Conservation (phyloP, 345 rosid species). For the Bruguiera sexangula region DNA sequence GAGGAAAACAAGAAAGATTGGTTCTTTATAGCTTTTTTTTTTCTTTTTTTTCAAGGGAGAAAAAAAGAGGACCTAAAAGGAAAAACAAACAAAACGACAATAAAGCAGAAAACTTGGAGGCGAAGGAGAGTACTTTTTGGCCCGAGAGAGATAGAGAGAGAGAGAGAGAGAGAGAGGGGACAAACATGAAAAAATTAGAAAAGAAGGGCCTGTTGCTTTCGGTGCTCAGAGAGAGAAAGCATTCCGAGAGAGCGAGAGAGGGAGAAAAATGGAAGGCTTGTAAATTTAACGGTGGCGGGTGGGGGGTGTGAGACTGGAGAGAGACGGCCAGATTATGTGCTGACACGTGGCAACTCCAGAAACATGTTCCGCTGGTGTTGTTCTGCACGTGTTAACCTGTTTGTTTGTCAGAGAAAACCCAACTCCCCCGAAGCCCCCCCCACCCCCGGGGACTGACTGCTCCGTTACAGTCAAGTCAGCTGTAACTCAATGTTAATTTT, state of each 20-base stretch:
- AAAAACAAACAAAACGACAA: not conserved
- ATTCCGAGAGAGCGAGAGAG: not conserved
- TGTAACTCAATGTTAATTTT: no score
- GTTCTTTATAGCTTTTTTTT: conserved; percentile 14
- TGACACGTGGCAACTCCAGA: conserved; percentile 27
- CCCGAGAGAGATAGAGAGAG: conserved; percentile 5
- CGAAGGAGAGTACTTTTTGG: conserved; percentile 17
- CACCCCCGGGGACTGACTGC: no score
- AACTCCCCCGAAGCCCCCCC: no score
- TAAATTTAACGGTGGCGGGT: no score
- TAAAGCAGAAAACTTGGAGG: conserved; percentile 19
- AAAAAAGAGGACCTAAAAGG: not conserved
- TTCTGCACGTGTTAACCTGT: no score
- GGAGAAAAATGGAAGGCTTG: not conserved
- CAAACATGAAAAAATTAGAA: not conserved
- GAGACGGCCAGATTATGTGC: conserved; percentile 18
- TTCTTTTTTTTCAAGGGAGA: not conserved
- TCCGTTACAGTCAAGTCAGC: no score
- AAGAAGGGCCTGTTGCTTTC: conserved; percentile 20
- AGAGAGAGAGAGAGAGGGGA: not conserved
- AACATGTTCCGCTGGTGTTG: not conserved
- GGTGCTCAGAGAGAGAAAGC: conserved; percentile 2
- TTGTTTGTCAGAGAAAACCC: no score
- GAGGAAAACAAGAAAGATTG: not conserved
- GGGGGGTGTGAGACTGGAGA: conserved; percentile 5